phyloP scores from a whole-genome alignment of 106 monocot species.

The Posidonia australis region DNA sequence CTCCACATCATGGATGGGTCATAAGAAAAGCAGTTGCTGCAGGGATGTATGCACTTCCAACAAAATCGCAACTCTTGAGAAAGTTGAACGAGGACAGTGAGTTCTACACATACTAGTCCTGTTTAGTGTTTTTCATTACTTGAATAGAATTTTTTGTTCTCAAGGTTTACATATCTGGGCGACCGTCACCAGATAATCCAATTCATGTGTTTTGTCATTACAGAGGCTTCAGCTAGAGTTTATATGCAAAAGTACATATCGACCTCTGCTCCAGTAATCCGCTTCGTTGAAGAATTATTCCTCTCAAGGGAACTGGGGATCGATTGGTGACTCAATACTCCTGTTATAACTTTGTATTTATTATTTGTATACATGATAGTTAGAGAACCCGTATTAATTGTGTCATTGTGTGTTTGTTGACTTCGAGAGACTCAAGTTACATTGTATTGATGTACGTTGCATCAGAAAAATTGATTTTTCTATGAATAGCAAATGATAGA shows the following conservation, averaged over 20 bases:
- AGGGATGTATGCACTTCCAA: conserved; percentile 69
- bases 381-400: too few species aligned
- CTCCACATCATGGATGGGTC: conserved; percentile 84
- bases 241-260: conserved; percentile 66
- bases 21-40: conserved; percentile 74
- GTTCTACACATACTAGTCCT: background rate
- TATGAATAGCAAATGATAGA: too few species aligned
- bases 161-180: too few species aligned
- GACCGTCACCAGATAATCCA: background rate
- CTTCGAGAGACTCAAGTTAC: too few species aligned
- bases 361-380: too few species aligned
- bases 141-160: background rate
- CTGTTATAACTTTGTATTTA: too few species aligned
- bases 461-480: too few species aligned
- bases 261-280: conserved; percentile 46
- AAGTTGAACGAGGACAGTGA: conserved; percentile 88
- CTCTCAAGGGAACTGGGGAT: conserved; percentile 47
- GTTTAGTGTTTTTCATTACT: background rate
- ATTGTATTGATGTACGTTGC: too few species aligned
- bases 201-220: background rate
- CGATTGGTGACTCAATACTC: conserved; percentile 57
- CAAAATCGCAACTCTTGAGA: conserved; percentile 66
- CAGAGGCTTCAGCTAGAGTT: conserved; percentile 64
- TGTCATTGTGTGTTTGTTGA: too few species aligned
- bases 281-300: conserved; percentile 60